These are phyloP conservation scores for Boletus sp. DNA, from an alignment of 1,284 basidiomycete species.

Conservation along the genomic window DNA sequence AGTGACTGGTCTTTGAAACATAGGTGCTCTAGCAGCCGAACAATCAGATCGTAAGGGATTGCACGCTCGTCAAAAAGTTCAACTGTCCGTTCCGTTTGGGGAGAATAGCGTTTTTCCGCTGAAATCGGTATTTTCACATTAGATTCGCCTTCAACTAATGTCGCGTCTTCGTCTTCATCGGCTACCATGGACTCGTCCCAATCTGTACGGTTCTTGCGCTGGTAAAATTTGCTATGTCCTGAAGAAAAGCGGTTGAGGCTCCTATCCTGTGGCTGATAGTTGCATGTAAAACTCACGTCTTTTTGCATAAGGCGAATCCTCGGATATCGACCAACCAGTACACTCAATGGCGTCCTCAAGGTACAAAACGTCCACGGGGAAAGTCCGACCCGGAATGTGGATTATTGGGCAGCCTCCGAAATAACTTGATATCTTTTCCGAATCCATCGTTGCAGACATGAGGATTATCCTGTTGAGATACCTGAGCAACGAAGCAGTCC, in stretches of 20 bases:
- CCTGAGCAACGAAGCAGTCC: not conserved
- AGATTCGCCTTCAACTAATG: constrained; percentile 24
- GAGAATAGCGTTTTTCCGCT: constrained; percentile 69
- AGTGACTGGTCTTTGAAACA: constrained; percentile 68
- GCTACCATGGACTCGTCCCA: constrained; percentile 73
- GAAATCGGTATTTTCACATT: constrained; percentile 47
- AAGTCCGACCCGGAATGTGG: constrained; percentile 93
- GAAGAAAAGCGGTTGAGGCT: constrained; percentile 19
- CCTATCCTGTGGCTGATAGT: not conserved
- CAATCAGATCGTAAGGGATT: constrained; percentile 88
- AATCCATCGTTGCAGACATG: constrained; percentile 97
- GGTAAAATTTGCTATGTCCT: constrained; percentile 63
- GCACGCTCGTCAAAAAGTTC: constrained; percentile 86
- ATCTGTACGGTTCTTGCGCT: constrained; percentile 59
- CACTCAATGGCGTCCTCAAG: constrained; percentile 92
- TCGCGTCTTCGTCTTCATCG: constrained; percentile 68
- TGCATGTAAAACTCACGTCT: constrained; percentile 47
- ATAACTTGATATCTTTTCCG: constrained; percentile 90
- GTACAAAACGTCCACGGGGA: constrained; percentile 86
- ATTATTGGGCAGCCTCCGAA: constrained; percentile 90
- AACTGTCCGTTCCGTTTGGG: constrained; percentile 74
- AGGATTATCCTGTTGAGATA: constrained; percentile 70
- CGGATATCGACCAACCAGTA: constrained; percentile 81
- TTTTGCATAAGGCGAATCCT: constrained; percentile 82
- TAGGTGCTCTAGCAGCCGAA: constrained; percentile 83